phyloP scores from a whole-genome alignment of 805 yeast species.

The Hanseniaspora hatyaiensis region DNA sequence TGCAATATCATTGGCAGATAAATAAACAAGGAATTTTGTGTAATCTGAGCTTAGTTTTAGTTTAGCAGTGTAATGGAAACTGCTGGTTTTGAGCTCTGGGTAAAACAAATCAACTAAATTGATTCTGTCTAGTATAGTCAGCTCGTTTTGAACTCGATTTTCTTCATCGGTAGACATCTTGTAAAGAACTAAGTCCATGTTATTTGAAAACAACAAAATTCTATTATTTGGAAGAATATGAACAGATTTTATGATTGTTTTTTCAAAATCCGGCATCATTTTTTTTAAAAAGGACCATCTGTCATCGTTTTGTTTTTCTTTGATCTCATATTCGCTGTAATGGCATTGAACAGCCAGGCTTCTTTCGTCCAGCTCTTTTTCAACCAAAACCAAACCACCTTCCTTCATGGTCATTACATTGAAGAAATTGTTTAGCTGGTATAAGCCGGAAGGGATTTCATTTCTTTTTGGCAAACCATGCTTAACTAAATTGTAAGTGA shows the following conservation, averaged over 20 bases:
- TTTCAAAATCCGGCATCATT: background rate
- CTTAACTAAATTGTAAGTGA: background rate
- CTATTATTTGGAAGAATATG: background rate
- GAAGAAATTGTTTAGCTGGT: slow-evolving; percentile 3
- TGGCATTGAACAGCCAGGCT: background rate
- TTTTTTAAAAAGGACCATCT: background rate
- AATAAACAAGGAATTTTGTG: background rate
- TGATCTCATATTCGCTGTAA: background rate
- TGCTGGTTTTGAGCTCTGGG: no score
- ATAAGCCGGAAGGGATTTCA: background rate
- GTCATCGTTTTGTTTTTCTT: background rate
- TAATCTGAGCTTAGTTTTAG: background rate
- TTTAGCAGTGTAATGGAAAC: no score
- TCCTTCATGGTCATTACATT: slow-evolving; percentile 1
- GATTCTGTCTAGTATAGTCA: background rate
- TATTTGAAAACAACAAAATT: background rate
- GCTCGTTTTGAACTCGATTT: background rate
- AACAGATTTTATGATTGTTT: background rate
- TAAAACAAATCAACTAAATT: background rate
- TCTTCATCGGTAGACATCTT: background rate
- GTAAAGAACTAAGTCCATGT: background rate
- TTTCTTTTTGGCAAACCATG: background rate
- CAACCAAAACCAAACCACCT: slow-evolving; percentile 6
- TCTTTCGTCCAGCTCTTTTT: background rate
- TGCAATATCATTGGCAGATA: background rate